Base-by-base conservation (phyloP, 192 early-diverging fungal genomes). In the Spizellomyces sp. region DNA sequence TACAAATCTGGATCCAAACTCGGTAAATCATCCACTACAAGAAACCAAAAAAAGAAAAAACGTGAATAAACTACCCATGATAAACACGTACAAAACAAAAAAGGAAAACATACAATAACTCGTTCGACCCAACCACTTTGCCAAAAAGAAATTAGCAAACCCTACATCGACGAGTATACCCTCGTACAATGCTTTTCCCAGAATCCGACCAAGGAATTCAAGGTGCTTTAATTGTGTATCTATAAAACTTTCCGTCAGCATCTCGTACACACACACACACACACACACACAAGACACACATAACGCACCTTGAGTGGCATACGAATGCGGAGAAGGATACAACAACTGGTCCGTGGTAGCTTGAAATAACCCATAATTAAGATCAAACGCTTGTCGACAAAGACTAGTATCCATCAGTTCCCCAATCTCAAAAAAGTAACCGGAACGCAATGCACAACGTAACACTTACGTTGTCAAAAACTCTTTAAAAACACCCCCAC, bases 401-500 rank as follows among this genome's bases (percentile, higher is more conserved):
- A 75, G 47, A 9, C 62, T 72, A 47, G 2, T 36, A 61, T 36
- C 10, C 15, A 48, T 62, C 2, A 22, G 64, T 56, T 66, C 64
- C 17, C 10, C 15, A 56, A 17, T 10, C 9, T 74, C 82, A 0
- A 86, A 79, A 17, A 91, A 72, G 52, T 86, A 2, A 15, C 48
- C 0, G 45, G 22, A 62, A 62, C n/a, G 55, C 14, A 2, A 22
- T 42, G 22, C 22, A 36, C 0, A 36, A 36, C 27, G n/a, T n/a
- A n/a, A 36, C 22, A 78, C 82, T 66, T 86, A 89, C 75, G 80
- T 70, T 7, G 92, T 96, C 46, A 99, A 79, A 69, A 99, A 99
- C 79, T 99, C 96, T 56, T 99, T 99, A 75, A 99, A 99, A 9
- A 99, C 90, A 45, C 96, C 96, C 42, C 95, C 95, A 58, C 96